Percentiles rank a stretch among this genome's conserved stretches.
phyloP scores from a whole-genome alignment of 2,329 filamentous ascomycete genomes.

The Aspergillus pseudonomiae region DNA sequence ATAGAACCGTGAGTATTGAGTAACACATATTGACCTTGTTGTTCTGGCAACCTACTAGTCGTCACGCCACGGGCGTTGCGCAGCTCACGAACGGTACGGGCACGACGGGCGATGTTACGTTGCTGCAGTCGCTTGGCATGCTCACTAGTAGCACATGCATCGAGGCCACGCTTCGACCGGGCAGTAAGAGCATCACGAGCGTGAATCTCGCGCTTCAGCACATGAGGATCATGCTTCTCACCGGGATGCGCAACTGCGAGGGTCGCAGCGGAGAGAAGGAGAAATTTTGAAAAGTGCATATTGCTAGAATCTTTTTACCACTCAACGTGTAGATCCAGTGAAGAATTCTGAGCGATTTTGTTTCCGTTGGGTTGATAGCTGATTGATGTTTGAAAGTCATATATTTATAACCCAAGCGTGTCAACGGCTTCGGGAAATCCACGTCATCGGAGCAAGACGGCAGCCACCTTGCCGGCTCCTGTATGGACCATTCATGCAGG shows the following conservation, averaged over 20 bases:
- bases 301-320: neutral
- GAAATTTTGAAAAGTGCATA: conserved; percentile 34
- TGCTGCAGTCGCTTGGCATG: conserved; percentile 29
- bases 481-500: neutral
- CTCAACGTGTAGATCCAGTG: neutral
- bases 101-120: conserved; percentile 33
- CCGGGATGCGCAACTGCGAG: conserved; percentile 34
- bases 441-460: conserved; percentile 9
- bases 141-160: conserved; percentile 26
- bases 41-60: conserved; percentile 18
- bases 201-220: conserved; percentile 33
- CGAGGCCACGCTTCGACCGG: conserved; percentile 27
- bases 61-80: conserved; percentile 32
- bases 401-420: conserved; percentile 2
- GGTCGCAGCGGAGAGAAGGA: conserved; percentile 34
- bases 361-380: conserved; percentile 5
- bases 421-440: neutral
- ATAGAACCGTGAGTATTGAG: neutral
- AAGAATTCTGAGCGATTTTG: neutral
- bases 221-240: conserved; percentile 34
- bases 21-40: neutral
- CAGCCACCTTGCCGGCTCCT: neutral
- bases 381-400: neutral
- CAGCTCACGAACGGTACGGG: conserved; percentile 28
- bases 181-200: conserved; percentile 31